Conservation (phyloP, 176 grass and related monocot species). For the Typha latifolia region DNA sequence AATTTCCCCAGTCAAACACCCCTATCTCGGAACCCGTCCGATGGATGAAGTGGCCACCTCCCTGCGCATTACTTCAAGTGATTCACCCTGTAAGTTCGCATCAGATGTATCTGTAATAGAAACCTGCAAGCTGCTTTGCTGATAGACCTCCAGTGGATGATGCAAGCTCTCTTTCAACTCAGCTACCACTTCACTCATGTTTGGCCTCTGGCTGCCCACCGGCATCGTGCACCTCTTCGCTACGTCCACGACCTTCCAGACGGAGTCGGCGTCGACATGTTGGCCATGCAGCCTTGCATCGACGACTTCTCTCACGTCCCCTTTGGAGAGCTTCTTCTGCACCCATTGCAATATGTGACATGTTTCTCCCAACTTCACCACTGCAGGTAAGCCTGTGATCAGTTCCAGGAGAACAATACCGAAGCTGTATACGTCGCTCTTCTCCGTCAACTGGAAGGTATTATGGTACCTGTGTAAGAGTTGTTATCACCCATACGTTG, state of each 20-base stretch:
- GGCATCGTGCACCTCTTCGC: slow-evolving; percentile 14
- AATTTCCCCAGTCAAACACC: too few species aligned
- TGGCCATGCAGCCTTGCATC: neutral
- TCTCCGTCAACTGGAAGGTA: slow-evolving; percentile 12
- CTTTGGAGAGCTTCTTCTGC: slow-evolving; percentile 12
- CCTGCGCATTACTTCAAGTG: too few species aligned
- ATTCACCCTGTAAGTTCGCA: too few species aligned
- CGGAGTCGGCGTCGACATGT: slow-evolving; percentile 6
- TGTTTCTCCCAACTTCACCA: neutral
- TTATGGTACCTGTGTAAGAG: slow-evolving; percentile 1
- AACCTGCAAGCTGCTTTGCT: too few species aligned
- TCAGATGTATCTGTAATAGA: too few species aligned
- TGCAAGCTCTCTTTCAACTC: slow-evolving; percentile 21
- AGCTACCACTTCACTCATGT: slow-evolving; percentile 7
- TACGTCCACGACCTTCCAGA: slow-evolving; percentile 23
- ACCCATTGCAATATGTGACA: slow-evolving; percentile 6
- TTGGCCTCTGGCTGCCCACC: slow-evolving; percentile 9
- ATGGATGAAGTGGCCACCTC: too few species aligned
- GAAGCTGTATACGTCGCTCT: slow-evolving; percentile 37
- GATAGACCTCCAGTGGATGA: too few species aligned
- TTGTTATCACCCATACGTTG: neutral
- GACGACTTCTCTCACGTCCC: neutral
- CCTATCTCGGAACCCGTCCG: too few species aligned
- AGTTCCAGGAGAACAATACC: slow-evolving; percentile 21
- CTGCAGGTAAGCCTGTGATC: slow-evolving; percentile 3